phyloP scores from a whole-genome alignment of 352 stramenopile species.

The Phytopythium kandeliae region DNA sequence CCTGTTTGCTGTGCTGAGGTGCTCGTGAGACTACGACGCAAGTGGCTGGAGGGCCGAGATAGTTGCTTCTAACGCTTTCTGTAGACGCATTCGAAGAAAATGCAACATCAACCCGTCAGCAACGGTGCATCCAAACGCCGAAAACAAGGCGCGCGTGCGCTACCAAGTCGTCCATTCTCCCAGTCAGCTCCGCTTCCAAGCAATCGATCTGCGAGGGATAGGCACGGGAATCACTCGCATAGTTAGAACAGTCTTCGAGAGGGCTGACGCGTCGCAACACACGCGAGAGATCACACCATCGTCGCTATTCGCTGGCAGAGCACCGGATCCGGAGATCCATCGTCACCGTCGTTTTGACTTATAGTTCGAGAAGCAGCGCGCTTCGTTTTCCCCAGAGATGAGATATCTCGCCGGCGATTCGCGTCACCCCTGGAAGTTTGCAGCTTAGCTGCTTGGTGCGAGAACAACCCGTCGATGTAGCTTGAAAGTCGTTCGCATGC shows the following conservation, averaged over 20 bases:
- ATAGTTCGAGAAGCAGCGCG: background rate
- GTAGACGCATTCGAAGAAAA: background rate
- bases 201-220: slow-evolving; percentile 1
- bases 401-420: background rate
- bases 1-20: too few species aligned
- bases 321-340: slow-evolving; percentile 20
- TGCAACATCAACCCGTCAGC: background rate
- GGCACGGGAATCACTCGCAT: background rate
- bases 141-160: background rate
- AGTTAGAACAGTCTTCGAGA: too few species aligned
- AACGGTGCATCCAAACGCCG: background rate
- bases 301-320: slow-evolving; percentile 26
- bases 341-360: background rate
- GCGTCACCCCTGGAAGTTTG: background rate
- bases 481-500: slow-evolving; percentile 12
- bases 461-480: slow-evolving; percentile 7
- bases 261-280: too few species aligned
- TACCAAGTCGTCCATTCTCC: slow-evolving; percentile 7
- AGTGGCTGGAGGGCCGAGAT: background rate
- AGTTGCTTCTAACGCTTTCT: background rate
- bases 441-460: background rate
- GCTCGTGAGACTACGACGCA: background rate
- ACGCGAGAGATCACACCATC: too few species aligned
- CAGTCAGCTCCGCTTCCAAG: slow-evolving; percentile 5
- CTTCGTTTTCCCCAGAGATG: background rate